A percentile compares a stretch with the other conserved stretches of the same genome.
These are phyloP conservation scores for Corymbia citriodora DNA, from an alignment of 441 rosid genomes.

Conservation along the genomic window DNA sequence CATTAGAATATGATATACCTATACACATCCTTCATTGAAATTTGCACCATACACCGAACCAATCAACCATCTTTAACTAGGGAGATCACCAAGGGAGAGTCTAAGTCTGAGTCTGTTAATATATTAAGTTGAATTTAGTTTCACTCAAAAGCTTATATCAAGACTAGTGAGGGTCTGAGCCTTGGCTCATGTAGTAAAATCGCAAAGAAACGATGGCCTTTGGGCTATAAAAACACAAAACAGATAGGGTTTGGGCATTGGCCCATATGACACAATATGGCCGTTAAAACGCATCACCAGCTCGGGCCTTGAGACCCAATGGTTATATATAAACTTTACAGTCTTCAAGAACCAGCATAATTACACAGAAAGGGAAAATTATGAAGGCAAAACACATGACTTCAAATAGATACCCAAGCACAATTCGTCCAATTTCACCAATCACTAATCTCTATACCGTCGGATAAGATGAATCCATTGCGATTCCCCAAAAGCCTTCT, in stretches of 20 bases:
- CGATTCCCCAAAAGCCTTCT: slow-evolving; percentile 23
- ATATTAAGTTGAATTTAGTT: too few relatives aligned
- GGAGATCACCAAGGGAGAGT: too few relatives aligned
- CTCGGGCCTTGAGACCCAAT: neutral
- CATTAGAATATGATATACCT: too few relatives aligned
- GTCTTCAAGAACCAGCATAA: neutral
- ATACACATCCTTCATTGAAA: too few relatives aligned
- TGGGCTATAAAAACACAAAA: neutral
- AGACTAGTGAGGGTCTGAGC: too few relatives aligned
- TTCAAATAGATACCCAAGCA: neutral
- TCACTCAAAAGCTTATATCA: too few relatives aligned
- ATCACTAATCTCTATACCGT: neutral
- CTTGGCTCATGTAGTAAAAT: too few relatives aligned
- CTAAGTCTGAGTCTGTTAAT: too few relatives aligned
- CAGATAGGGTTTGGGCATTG: neutral
- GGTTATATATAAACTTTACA: neutral
- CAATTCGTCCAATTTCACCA: neutral
- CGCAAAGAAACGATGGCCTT: neutral
- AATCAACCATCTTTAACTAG: too few relatives aligned
- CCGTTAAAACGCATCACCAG: neutral
- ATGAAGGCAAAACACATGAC: too few relatives aligned
- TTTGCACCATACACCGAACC: too few relatives aligned
- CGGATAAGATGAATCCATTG: slow-evolving; percentile 3
- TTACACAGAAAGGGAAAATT: neutral
- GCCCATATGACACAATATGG: neutral